Conservation (phyloP, 2,329 filamentous ascomycete species). For the Nigrospora osmanthi region DNA sequence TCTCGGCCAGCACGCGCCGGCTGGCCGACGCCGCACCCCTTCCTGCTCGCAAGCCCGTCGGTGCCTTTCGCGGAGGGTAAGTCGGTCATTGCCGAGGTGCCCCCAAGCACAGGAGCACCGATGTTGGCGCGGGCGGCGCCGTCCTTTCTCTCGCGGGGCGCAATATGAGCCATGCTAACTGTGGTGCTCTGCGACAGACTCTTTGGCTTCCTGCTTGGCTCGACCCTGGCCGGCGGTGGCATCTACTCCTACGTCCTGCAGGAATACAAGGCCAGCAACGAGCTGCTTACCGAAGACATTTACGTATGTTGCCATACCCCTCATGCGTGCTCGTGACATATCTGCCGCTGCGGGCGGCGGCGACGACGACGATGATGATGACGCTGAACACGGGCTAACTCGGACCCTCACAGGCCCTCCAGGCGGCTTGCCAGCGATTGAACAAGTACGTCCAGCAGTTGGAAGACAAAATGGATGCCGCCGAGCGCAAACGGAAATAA, state of each 20-base stretch:
- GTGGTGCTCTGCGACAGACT: constrained; percentile 45
- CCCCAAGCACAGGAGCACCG: not conserved
- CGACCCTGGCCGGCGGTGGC: constrained; percentile 67
- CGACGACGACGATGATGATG: not conserved
- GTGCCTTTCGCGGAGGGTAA: constrained; percentile 55
- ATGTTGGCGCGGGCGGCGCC: not conserved
- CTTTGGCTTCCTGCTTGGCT: constrained; percentile 85
- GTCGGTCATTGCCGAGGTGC: constrained; percentile 14
- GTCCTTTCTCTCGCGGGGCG: not conserved
- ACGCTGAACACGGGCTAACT: not conserved
- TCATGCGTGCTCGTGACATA: too few relatives aligned
- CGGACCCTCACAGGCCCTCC: constrained; percentile 56
- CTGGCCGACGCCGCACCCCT: constrained; percentile 36
- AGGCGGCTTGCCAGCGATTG: constrained; percentile 79
- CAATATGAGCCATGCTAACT: not conserved
- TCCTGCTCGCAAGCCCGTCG: constrained; percentile 49
- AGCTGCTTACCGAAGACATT: constrained; percentile 90
- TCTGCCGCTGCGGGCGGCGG: too few relatives aligned
- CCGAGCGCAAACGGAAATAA: constrained; percentile 60
- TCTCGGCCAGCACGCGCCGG: constrained; percentile 40
- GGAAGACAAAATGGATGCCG: constrained; percentile 68
- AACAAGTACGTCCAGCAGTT: constrained; percentile 75
- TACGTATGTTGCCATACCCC: constrained; percentile 61
- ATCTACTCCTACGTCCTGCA: constrained; percentile 91
- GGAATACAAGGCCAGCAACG: constrained; percentile 90